Conservation (phyloP, 495 filamentous ascomycete species). For the Xeromyces bisporus region DNA sequence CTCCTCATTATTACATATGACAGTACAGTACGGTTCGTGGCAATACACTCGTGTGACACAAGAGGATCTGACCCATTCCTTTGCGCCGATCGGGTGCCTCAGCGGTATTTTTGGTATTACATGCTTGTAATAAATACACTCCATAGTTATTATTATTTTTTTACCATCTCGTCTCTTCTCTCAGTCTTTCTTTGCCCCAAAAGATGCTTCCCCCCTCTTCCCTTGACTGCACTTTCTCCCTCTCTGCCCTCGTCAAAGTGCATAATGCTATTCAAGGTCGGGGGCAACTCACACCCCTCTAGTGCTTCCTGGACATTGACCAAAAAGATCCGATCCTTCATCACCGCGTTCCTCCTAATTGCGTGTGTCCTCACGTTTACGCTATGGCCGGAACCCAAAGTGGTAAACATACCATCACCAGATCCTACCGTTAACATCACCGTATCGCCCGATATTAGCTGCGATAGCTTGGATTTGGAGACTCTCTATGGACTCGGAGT, state of each 20-base stretch:
- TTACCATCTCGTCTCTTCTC: no score
- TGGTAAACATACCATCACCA: conserved; percentile 5
- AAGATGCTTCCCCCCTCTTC: background rate
- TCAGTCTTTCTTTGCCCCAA: background rate
- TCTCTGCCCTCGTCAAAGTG: background rate
- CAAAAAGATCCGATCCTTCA: conserved; percentile 17
- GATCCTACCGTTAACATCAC: conserved; percentile 18
- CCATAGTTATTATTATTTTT: no score
- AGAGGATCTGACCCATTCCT: no score
- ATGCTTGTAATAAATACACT: no score
- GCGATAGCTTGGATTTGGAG: conserved; percentile 16
- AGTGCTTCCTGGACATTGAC: conserved; percentile 18
- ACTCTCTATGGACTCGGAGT: conserved; percentile 16
- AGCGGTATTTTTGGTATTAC: no score
- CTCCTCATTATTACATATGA: no score
- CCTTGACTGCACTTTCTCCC: conserved; percentile 1
- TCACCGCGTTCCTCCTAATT: conserved; percentile 9
- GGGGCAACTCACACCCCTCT: conserved; percentile 9
- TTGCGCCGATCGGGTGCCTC: no score
- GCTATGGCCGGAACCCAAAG: conserved; percentile 15
- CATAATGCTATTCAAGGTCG: conserved; percentile 14
- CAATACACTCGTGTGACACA: no score
- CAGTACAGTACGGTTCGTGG: no score
- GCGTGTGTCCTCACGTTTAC: conserved; percentile 9
- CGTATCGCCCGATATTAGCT: conserved; percentile 15